phyloP scores from a whole-genome alignment of 2,329 filamentous ascomycete species.

The Arachnopeziza araneosa region DNA sequence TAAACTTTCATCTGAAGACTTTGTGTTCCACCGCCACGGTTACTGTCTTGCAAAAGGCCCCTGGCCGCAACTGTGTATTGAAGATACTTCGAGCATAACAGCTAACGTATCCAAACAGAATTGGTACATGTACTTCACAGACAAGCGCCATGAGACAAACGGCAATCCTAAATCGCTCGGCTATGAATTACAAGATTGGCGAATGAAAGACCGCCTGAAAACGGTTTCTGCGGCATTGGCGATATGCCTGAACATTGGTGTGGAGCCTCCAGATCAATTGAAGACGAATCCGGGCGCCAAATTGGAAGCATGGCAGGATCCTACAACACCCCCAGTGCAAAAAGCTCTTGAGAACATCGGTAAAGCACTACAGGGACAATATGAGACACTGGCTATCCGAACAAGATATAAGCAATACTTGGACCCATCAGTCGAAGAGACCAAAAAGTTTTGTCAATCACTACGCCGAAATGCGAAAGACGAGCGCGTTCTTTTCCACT shows the following conservation, averaged over 20 bases:
- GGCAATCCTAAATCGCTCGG: slow-evolving; percentile 71
- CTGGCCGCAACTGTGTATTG: background rate
- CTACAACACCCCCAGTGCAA: slow-evolving; percentile 69
- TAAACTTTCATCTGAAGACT: background rate
- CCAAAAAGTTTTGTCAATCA: slow-evolving; percentile 91
- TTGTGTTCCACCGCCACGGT: background rate
- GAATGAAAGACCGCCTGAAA: slow-evolving; percentile 93
- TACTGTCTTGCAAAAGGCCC: background rate
- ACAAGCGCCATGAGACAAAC: slow-evolving; percentile 93
- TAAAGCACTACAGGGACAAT: slow-evolving; percentile 92
- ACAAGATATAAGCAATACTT: slow-evolving; percentile 98
- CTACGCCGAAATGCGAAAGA: slow-evolving; percentile 90
- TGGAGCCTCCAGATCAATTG: slow-evolving; percentile 93
- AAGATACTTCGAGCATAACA: background rate
- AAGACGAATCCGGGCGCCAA: slow-evolving; percentile 92
- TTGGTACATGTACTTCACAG: slow-evolving; percentile 99
- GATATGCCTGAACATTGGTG: slow-evolving; percentile 93
- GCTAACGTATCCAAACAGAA: slow-evolving; percentile 52
- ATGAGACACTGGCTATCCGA: slow-evolving; percentile 88
- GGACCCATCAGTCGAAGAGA: slow-evolving; percentile 94
- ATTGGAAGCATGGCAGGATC: slow-evolving; percentile 95
- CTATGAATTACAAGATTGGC: slow-evolving; percentile 81
- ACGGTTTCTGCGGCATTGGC: slow-evolving; percentile 93
- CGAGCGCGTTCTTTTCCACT: slow-evolving; percentile 93
- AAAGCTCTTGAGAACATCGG: slow-evolving; percentile 93